phyloP scores from a whole-genome alignment of 2,329 filamentous ascomycete genomes.

The Coniochaeta sp. region DNA sequence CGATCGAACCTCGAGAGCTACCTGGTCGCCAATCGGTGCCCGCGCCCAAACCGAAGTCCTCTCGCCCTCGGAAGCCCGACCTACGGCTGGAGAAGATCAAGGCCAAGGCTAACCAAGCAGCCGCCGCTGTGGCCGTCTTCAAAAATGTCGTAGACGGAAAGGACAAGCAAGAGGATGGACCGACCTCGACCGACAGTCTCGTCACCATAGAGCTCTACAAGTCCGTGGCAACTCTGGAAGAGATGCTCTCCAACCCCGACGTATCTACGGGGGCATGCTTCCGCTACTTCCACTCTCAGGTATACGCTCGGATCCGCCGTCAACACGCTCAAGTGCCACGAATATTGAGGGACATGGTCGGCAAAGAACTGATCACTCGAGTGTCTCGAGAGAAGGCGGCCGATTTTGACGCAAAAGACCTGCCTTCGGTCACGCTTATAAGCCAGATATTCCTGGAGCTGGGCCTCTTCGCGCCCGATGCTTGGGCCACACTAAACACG shows the following conservation, averaged over 20 bases:
- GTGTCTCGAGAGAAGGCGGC: constrained; percentile 23
- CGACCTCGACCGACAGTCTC: background rate
- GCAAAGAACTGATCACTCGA: constrained; percentile 20
- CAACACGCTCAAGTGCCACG: constrained; percentile 18
- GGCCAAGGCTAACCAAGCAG: constrained; percentile 2
- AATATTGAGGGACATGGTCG: constrained; percentile 21
- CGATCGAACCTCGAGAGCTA: background rate
- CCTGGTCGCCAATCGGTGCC: background rate
- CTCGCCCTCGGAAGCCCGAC: background rate
- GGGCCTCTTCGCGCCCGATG: constrained; percentile 21
- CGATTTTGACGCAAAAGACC: constrained; percentile 18
- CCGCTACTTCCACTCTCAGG: constrained; percentile 23
- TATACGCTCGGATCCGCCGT: constrained; percentile 21
- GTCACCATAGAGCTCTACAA: constrained; percentile 17
- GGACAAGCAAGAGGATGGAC: background rate
- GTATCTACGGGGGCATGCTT: constrained; percentile 15
- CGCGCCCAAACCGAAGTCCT: background rate
- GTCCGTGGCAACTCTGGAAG: constrained; percentile 19
- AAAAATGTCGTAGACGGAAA: constrained; percentile 12
- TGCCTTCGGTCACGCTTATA: constrained; percentile 31
- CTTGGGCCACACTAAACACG: constrained; percentile 27
- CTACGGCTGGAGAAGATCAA: background rate
- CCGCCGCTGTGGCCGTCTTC: constrained; percentile 13
- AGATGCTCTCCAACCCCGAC: constrained; percentile 16
- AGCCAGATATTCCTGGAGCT: constrained; percentile 27